These are phyloP conservation scores for Raffaelea arxii DNA, from an alignment of 2,329 filamentous ascomycete species.

Conservation along the genomic window DNA sequence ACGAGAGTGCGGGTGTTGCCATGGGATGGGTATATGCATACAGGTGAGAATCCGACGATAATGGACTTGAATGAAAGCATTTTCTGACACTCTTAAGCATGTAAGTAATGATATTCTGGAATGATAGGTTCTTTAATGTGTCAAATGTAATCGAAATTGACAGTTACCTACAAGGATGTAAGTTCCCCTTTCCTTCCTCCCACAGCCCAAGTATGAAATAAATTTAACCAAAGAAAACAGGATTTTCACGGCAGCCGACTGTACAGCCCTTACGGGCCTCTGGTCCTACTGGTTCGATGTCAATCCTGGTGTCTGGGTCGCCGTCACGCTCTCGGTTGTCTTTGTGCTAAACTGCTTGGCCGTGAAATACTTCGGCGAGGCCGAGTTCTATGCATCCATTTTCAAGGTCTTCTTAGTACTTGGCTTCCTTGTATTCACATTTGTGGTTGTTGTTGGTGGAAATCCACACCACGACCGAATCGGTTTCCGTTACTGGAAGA, in stretches of 20 bases:
- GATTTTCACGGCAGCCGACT: conserved; percentile 2
- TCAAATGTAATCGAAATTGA: too few relatives aligned
- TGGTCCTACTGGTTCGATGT: conserved; percentile 3
- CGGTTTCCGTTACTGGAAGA: conserved; percentile 26
- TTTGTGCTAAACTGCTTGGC: conserved; percentile 55
- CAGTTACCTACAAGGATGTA: too few relatives aligned
- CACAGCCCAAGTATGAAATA: neutral
- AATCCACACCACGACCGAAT: conserved; percentile 64
- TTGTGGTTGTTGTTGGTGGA: conserved; percentile 74
- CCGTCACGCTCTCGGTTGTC: neutral
- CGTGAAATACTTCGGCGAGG: conserved; percentile 66
- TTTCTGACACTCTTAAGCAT: too few relatives aligned
- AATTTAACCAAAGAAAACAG: neutral
- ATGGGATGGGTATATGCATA: conserved; percentile 1
- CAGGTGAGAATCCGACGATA: neutral
- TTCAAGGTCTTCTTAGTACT: conserved; percentile 65
- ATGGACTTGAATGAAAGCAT: too few relatives aligned
- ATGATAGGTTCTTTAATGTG: neutral
- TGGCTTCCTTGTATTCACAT: conserved; percentile 65
- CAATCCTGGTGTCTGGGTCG: conserved; percentile 1
- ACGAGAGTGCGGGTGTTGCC: conserved; percentile 1
- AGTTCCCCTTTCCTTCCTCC: neutral
- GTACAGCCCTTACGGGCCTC: neutral
- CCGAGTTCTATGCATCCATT: conserved; percentile 65
- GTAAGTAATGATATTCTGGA: neutral